Evolutionary conservation across 345 rosid genomes (phyloP).

Genomic region (Dipteronia sinensis): DNA sequence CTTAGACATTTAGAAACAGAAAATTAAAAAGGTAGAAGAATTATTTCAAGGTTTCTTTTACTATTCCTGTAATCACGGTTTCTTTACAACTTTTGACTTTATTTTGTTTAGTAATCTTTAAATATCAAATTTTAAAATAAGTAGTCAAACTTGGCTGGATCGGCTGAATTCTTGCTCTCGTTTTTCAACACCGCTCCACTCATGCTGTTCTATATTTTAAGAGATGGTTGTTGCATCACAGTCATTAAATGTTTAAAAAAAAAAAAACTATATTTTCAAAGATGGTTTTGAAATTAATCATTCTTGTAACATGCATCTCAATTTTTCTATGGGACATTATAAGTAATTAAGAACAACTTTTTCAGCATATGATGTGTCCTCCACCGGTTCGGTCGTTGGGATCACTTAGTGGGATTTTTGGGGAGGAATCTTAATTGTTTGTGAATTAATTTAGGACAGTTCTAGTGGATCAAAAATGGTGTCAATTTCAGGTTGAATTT

Average conservation of each 20-base stretch:
- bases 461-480: not conserved
- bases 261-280: no score
- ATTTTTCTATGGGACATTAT: not conserved
- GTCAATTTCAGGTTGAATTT: slow-evolving; percentile 13
- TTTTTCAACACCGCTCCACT: no score
- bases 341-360: not conserved
- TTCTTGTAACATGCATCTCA: no score
- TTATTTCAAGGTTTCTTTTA: not conserved
- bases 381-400: not conserved
- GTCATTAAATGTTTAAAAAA: no score
- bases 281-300: no score
- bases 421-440: slow-evolving; percentile 1
- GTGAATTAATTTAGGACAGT: not conserved
- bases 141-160: not conserved
- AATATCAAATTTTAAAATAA: no score
- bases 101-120: no score
- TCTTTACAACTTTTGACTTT: not conserved
- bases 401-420: not conserved
- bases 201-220: no score
- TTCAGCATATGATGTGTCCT: not conserved
- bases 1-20: not conserved
- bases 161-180: no score
- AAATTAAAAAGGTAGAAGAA: not conserved
- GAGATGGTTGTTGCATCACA: no score
- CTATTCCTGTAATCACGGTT: not conserved